phyloP scores from a whole-genome alignment of 257 asterid genomes.

The Fraxinus americana region DNA sequence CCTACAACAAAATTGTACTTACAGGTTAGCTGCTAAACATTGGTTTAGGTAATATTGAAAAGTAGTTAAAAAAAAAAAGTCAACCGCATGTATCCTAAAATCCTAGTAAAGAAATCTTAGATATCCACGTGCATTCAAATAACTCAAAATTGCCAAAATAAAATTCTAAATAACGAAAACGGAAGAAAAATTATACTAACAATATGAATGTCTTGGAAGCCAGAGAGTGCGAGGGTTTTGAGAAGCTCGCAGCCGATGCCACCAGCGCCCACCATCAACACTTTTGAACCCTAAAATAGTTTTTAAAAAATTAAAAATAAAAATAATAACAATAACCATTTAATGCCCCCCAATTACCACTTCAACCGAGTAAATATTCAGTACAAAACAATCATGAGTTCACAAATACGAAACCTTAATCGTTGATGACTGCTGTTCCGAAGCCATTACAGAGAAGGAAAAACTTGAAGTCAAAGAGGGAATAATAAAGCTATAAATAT shows the following conservation, averaged over 20 bases:
- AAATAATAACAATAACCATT: background rate
- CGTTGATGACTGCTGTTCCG: conserved; percentile 58
- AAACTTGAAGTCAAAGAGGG: conserved; percentile 19
- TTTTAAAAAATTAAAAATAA: background rate
- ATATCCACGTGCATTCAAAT: conserved; percentile 17
- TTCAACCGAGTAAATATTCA: conserved; percentile 9
- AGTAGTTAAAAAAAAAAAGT: background rate
- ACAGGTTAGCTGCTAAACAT: background rate
- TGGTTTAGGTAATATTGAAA: background rate
- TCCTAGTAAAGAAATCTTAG: conserved; percentile 40
- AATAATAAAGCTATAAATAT: conserved; percentile 16
- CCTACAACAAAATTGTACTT: background rate
- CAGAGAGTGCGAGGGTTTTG: conserved; percentile 93
- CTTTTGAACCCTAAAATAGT: conserved; percentile 68
- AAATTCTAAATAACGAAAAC: background rate
- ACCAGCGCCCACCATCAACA: conserved; percentile 99
- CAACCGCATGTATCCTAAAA: conserved; percentile 27
- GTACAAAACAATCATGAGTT: background rate
- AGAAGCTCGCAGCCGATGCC: conserved; percentile 98
- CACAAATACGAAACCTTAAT: conserved; percentile 55
- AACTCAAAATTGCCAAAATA: conserved; percentile 9
- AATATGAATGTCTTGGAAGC: conserved; percentile 83
- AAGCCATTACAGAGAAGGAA: conserved; percentile 49
- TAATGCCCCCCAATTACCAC: conserved; percentile 8
- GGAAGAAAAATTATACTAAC: conserved; percentile 47